Evolutionary conservation across 176 grass and related monocot species (phyloP).

Genomic region (Urochloa ruziziensis): DNA sequence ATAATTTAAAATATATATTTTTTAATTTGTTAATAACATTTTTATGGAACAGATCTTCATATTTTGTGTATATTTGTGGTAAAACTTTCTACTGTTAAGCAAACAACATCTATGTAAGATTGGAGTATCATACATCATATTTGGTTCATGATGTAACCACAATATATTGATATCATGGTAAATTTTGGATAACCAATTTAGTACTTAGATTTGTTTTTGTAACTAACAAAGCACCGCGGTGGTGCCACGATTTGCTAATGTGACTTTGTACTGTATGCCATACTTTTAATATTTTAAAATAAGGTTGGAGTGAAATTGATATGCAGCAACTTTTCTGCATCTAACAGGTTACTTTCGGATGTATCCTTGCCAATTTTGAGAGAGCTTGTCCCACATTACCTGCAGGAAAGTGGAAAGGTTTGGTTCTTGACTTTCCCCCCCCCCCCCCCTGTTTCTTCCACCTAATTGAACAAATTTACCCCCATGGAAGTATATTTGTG

Average conservation of each 20-base stretch:
- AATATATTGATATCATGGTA: neutral
- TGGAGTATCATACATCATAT: neutral
- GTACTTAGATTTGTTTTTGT: neutral
- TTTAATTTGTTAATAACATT: neutral
- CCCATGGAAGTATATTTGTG: conserved; percentile 10
- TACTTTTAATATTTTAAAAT: conserved; percentile 8
- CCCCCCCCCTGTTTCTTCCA: neutral
- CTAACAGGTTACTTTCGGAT: conserved; percentile 82
- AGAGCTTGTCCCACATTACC: conserved; percentile 89
- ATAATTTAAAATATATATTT: neutral
- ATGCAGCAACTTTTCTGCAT: conserved; percentile 13
- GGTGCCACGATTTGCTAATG: neutral
- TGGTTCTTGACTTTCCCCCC: neutral
- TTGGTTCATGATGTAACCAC: conserved; percentile 7
- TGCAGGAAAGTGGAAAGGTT: conserved; percentile 97
- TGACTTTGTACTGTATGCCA: conserved; percentile 9
- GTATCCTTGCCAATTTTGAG: conserved; percentile 95
- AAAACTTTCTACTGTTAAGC: neutral
- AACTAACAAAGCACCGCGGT: conserved; percentile 12
- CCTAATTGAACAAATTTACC: conserved; percentile 6
- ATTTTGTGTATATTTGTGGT: neutral
- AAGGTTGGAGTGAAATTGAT: conserved; percentile 34
- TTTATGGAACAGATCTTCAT: neutral
- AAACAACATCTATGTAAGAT: neutral
- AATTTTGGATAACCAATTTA: neutral